Evolutionary conservation across 1,284 basidiomycete genomes (phyloP), one percentile per base, ranked within the genome.

Genomic region (Agaricales sp.): DNA sequence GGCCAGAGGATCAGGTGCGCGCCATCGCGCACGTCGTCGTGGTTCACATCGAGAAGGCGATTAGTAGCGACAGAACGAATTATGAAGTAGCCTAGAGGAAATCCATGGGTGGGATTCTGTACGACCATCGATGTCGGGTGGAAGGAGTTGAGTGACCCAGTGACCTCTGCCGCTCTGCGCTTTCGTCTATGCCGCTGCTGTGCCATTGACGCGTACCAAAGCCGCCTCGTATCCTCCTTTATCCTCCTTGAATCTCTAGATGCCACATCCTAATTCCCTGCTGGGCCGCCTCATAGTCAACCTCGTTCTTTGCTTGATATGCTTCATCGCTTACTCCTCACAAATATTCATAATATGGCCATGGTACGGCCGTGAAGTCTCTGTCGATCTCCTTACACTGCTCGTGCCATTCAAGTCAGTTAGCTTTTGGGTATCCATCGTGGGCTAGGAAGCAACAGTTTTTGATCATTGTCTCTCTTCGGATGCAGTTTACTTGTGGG

Each of bases 301-400:
- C 55, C 77, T 81, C 55, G 91, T 91, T 47, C 67, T 84, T 41
- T 68, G 67, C 57, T 77, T 97, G 44, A 94, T 97, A 56, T 79
- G 73, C 43, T 97, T 95, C 66, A 92, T 96, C 57, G 78, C 87
- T 1, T 91, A 91, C 63, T 84, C 87, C 12, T 80, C 86, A 1
- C 93, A 97, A 64, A 77, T 93, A 59, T 93, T 88, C 64, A 73
- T 96, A 55, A 80, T 94, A 63, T 90, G 88, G 86, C 92, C 92
- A 37, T 93, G 88, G 87, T 92, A 92, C 59, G 86, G 88, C 43
- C 63, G 74, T 26, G 80, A 65, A 46, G 55, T 87, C 52, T 85
- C 87, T 4, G 64, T 85, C 19, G 81, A 89, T 52, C 77, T 95
- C 22, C 57, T 92, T 30, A 68, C 66, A 25, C 71, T 94, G 3